Base-by-base conservation (phyloP, 2,329 filamentous ascomycete species). In the Sarocladium kiliense region DNA sequence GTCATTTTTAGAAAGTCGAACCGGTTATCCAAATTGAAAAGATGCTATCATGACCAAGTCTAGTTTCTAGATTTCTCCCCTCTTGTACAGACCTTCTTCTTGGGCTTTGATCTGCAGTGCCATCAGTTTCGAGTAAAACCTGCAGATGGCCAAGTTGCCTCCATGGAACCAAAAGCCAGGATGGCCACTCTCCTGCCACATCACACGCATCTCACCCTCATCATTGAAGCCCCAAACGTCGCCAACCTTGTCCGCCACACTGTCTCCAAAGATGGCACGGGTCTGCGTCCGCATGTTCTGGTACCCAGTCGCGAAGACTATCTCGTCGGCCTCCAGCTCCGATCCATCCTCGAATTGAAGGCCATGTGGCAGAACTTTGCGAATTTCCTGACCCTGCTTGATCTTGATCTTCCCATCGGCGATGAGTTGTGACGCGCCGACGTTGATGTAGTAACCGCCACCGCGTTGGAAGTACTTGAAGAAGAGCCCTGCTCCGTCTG, bases 381-480 rank as follows among this genome's bases (percentile, higher is more conserved):
- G 63, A 14, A 87, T 79, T 11, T 82, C 79, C 3, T 78, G 77
- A 1, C 79, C 81, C 39, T 82, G 78, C 64, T 81, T 81, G 25
- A 88, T 71, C 60, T 81, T 82, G 65, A 89, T 82, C 63, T 81
- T 82, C 1, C 85, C 84, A 12, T 86, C 80, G 2, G 74, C 73
- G 56, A 89, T 86, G 23, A 88, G 74, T 62, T 80, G 68, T 0
- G 79, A 81, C 0, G 78, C 81, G 0, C 86, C 86, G 1, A 87
- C 84, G 58, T 89, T 83, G 58, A 88, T 85, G 67, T 88, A 88
- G 64, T 88, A 88, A 0, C 86, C 85, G 0, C 86, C 86, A 1
- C 84, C 84, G 2, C 81, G 77, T 60, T 85, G 81, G 58, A 85
- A 75, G 62, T 87, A 88, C 65, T 87, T 86, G 54, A 79, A 67